These are phyloP conservation scores for Neohortaea acidophila DNA, from an alignment of 495 filamentous ascomycete species.

Conservation along the genomic window DNA sequence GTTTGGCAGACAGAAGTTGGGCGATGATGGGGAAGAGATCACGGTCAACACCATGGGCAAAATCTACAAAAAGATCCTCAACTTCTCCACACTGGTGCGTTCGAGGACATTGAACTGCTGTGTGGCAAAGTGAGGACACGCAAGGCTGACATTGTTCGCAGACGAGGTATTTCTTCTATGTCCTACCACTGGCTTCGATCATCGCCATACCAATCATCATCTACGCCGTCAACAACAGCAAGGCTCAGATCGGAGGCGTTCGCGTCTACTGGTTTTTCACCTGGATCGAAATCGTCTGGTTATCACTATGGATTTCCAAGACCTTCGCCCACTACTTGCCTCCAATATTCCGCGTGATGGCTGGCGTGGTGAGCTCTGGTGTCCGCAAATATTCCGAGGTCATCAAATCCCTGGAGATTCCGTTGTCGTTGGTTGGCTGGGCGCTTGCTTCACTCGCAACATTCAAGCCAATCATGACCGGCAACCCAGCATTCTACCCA, in stretches of 20 bases:
- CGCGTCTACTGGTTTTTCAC: slow-evolving; percentile 64
- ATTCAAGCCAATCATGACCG: slow-evolving; percentile 51
- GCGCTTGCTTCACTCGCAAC: slow-evolving; percentile 61
- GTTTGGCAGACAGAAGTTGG: slow-evolving; percentile 27
- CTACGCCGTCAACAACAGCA: slow-evolving; percentile 38
- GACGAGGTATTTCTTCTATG: slow-evolving; percentile 79
- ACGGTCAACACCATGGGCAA: slow-evolving; percentile 69
- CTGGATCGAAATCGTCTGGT: slow-evolving; percentile 64
- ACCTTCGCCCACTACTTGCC: slow-evolving; percentile 66
- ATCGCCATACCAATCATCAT: slow-evolving; percentile 74
- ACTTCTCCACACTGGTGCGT: slow-evolving; percentile 53
- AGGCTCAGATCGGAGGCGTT: slow-evolving; percentile 47
- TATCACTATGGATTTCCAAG: slow-evolving; percentile 77
- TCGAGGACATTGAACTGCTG: too few relatives aligned
- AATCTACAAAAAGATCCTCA: slow-evolving; percentile 68
- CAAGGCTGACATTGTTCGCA: not conserved
- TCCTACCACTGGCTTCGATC: slow-evolving; percentile 57
- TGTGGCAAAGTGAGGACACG: not conserved
- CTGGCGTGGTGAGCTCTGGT: slow-evolving; percentile 78
- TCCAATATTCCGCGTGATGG: slow-evolving; percentile 66
- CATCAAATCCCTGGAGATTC: slow-evolving; percentile 63
- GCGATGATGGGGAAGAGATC: slow-evolving; percentile 41
- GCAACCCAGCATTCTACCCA: too few relatives aligned
- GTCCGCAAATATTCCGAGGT: slow-evolving; percentile 86
- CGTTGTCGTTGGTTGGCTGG: slow-evolving; percentile 81